phyloP scores from a whole-genome alignment of 768 basidiomycete genomes.

The Naematelia aurantialba region DNA sequence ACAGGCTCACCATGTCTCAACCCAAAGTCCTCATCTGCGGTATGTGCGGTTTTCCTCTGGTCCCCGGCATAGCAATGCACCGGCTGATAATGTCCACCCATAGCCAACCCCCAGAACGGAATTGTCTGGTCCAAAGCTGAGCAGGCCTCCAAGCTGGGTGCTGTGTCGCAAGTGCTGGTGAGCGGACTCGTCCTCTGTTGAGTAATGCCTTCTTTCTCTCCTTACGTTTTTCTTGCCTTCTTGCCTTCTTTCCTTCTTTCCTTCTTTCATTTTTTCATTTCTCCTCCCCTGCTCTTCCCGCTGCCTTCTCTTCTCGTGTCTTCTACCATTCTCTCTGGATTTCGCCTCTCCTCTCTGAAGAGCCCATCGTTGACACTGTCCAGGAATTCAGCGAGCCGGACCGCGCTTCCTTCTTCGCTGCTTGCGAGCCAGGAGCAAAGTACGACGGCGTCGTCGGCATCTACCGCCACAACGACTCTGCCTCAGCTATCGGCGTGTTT shows the following conservation, averaged over 20 bases:
- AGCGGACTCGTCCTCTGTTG: conserved; percentile 49
- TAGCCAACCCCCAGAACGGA: conserved; percentile 48
- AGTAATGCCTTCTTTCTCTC: background rate
- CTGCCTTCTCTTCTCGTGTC: background rate
- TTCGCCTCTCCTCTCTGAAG: background rate
- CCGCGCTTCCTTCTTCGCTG: conserved; percentile 67
- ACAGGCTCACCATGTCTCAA: conserved; percentile 33
- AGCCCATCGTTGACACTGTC: background rate
- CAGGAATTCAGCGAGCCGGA: conserved; percentile 61
- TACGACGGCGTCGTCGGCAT: conserved; percentile 71
- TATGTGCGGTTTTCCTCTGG: conserved; percentile 15
- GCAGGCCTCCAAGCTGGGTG: conserved; percentile 61
- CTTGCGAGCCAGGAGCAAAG: conserved; percentile 59
- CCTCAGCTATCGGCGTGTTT: conserved; percentile 66
- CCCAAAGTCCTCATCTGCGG: conserved; percentile 48
- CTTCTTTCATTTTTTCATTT: background rate
- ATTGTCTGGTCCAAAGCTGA: conserved; percentile 81
- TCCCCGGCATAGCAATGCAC: background rate
- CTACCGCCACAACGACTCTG: conserved; percentile 66
- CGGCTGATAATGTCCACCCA: background rate
- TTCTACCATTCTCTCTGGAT: background rate
- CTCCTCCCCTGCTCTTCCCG: background rate
- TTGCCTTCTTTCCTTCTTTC: background rate
- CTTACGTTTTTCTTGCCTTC: background rate
- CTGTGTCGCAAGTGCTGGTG: conserved; percentile 73